These are phyloP conservation scores for Colletotrichum euphorbiae DNA, from an alignment of 2,329 filamentous ascomycete species.

Conservation along the genomic window DNA sequence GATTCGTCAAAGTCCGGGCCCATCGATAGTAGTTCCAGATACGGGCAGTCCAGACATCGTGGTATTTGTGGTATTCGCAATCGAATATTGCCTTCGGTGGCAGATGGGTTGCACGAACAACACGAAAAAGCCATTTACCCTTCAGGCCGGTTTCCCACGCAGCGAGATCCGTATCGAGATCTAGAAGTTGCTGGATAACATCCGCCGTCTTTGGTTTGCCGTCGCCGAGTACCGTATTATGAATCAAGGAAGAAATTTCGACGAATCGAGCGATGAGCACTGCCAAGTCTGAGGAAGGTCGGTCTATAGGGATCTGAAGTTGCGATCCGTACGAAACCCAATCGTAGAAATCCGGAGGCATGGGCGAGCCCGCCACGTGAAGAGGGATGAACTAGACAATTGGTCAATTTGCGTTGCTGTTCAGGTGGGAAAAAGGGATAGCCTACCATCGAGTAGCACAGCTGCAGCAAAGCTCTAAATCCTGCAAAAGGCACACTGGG, in stretches of 20 bases:
- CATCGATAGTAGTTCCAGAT: slow-evolving; percentile 72
- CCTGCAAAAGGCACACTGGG: slow-evolving; percentile 54
- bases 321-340: slow-evolving; percentile 54
- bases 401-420: slow-evolving; percentile 5
- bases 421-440: background rate
- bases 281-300: slow-evolving; percentile 56
- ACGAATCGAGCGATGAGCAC: slow-evolving; percentile 54
- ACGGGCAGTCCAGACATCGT: slow-evolving; percentile 63
- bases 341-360: slow-evolving; percentile 58
- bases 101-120: slow-evolving; percentile 47
- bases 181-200: slow-evolving; percentile 53
- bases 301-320: slow-evolving; percentile 51
- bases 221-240: slow-evolving; percentile 52
- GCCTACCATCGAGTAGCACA: slow-evolving; percentile 67
- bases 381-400: slow-evolving; percentile 57
- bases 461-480: slow-evolving; percentile 64
- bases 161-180: slow-evolving; percentile 54
- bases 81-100: slow-evolving; percentile 60
- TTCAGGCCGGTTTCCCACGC: slow-evolving; percentile 52
- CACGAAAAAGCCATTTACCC: slow-evolving; percentile 53
- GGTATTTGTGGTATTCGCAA: slow-evolving; percentile 66
- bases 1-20: slow-evolving; percentile 64
- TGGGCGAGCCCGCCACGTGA: slow-evolving; percentile 51
- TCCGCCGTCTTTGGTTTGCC: slow-evolving; percentile 49
- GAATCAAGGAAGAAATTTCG: slow-evolving; percentile 52